These are phyloP conservation scores for Penicillium lividum DNA, from an alignment of 495 filamentous ascomycete genomes.

Conservation along the genomic window DNA sequence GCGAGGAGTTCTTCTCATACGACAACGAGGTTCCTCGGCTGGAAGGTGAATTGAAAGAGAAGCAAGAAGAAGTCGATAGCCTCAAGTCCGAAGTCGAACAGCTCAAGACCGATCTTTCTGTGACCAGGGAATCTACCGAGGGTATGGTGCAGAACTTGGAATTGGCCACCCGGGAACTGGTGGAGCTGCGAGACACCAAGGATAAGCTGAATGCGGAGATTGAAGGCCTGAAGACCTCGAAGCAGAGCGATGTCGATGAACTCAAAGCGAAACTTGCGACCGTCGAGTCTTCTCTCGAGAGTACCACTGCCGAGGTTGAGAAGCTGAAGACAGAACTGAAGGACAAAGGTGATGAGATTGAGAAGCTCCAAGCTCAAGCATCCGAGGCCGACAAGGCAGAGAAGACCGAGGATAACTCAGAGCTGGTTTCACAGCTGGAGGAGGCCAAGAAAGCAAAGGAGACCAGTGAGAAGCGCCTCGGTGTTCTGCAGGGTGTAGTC, in stretches of 20 bases:
- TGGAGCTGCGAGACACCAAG: conserved; percentile 56
- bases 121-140: conserved; percentile 64
- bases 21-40: conserved; percentile 72
- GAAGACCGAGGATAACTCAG: conserved; percentile 40
- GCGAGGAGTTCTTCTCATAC: conserved; percentile 88
- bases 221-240: conserved; percentile 35
- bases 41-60: conserved; percentile 59
- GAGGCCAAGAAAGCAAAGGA: conserved; percentile 40
- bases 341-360: conserved; percentile 54
- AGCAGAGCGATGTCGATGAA: conserved; percentile 40
- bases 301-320: conserved; percentile 48
- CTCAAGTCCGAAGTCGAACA: conserved; percentile 63
- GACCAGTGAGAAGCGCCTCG: conserved; percentile 51
- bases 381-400: conserved; percentile 40
- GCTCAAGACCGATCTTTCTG: conserved; percentile 53
- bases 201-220: conserved; percentile 54
- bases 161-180: conserved; percentile 58
- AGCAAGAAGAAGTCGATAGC: conserved; percentile 64
- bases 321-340: conserved; percentile 57
- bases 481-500: conserved; percentile 54
- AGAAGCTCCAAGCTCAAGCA: conserved; percentile 46
- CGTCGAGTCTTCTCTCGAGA: conserved; percentile 46
- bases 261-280: conserved; percentile 41
- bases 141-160: conserved; percentile 65
- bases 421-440: conserved; percentile 37